Percentiles rank a stretch among this genome's conserved stretches.
These are phyloP conservation scores for Arachnomyces sp. DNA, from an alignment of 2,329 filamentous ascomycete species.

Conservation along the genomic window DNA sequence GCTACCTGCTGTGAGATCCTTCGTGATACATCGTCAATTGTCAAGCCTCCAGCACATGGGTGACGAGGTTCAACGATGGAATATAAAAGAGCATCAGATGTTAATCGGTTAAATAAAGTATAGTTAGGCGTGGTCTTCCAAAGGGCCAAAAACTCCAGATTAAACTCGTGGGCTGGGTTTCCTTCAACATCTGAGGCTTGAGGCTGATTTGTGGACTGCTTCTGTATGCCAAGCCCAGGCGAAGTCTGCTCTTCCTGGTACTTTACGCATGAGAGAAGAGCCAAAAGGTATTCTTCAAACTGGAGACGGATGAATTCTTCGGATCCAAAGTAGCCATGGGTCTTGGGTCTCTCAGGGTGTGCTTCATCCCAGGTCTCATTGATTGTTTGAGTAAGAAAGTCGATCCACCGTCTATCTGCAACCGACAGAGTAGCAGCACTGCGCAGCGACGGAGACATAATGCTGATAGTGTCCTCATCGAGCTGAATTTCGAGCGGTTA, in stretches of 20 bases:
- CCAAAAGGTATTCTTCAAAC: slow-evolving; percentile 92
- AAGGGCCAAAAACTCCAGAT: slow-evolving; percentile 71
- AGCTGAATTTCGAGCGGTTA: slow-evolving; percentile 38
- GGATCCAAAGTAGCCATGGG: slow-evolving; percentile 86
- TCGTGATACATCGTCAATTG: slow-evolving; percentile 88
- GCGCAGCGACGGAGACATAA: slow-evolving; percentile 71
- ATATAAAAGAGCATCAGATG: slow-evolving; percentile 74
- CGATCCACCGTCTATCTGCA: slow-evolving; percentile 91
- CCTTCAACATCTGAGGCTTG: slow-evolving; percentile 59
- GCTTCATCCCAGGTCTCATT: slow-evolving; percentile 94
- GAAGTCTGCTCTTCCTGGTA: slow-evolving; percentile 63
- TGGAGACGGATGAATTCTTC: slow-evolving; percentile 96
- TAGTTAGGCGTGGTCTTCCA: slow-evolving; percentile 90
- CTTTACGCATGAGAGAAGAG: slow-evolving; percentile 78
- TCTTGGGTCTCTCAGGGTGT: slow-evolving; percentile 83
- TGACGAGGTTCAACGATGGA: slow-evolving; percentile 90
- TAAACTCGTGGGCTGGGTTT: slow-evolving; percentile 78
- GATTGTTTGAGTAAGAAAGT: slow-evolving; percentile 85
- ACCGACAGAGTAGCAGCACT: slow-evolving; percentile 68
- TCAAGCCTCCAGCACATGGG: slow-evolving; percentile 84
- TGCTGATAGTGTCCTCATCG: slow-evolving; percentile 77
- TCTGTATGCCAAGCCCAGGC: slow-evolving; percentile 27
- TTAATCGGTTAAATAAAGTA: slow-evolving; percentile 71
- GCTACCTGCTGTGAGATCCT: slow-evolving; percentile 85
- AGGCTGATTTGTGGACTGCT: slow-evolving; percentile 38